phyloP scores from a whole-genome alignment of 768 basidiomycete genomes.

The Trametopsis cervina region DNA sequence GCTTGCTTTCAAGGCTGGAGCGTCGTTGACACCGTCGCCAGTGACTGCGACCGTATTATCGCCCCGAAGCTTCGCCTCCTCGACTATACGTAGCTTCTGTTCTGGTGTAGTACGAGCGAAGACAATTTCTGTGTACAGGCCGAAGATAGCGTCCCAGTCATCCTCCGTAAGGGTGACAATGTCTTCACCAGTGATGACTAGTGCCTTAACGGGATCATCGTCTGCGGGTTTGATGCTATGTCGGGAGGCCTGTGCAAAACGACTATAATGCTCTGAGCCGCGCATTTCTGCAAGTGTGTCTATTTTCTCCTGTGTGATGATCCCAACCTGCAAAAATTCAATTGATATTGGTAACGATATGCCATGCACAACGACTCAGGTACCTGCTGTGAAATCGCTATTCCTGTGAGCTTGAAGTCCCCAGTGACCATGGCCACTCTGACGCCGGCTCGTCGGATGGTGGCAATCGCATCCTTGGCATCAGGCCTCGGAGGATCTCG shows the following conservation, averaged over 20 bases:
- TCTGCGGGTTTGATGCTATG: slow-evolving; percentile 28
- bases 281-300: slow-evolving; percentile 29
- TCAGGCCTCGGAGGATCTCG: slow-evolving; percentile 55
- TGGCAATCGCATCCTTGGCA: slow-evolving; percentile 41
- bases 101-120: slow-evolving; percentile 59
- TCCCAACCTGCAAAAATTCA: slow-evolving; percentile 28
- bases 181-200: slow-evolving; percentile 41
- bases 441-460: slow-evolving; percentile 50
- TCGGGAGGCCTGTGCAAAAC: slow-evolving; percentile 13
- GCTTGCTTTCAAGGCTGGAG: slow-evolving; percentile 50
- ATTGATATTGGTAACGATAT: slow-evolving; percentile 16
- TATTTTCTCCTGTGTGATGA: slow-evolving; percentile 32
- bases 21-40: slow-evolving; percentile 62
- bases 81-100: slow-evolving; percentile 61
- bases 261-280: slow-evolving; percentile 12
- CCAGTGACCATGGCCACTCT: slow-evolving; percentile 59
- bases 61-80: slow-evolving; percentile 44
- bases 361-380: slow-evolving; percentile 38
- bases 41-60: slow-evolving; percentile 55
- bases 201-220: slow-evolving; percentile 30
- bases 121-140: slow-evolving; percentile 42
- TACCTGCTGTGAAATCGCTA: slow-evolving; percentile 58
- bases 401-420: slow-evolving; percentile 54
- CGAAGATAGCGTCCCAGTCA: slow-evolving; percentile 35
- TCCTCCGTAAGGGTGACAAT: slow-evolving; percentile 27